Evolutionary conservation across 441 rosid species (phyloP).

Genomic region (Mallotus japonicus): DNA sequence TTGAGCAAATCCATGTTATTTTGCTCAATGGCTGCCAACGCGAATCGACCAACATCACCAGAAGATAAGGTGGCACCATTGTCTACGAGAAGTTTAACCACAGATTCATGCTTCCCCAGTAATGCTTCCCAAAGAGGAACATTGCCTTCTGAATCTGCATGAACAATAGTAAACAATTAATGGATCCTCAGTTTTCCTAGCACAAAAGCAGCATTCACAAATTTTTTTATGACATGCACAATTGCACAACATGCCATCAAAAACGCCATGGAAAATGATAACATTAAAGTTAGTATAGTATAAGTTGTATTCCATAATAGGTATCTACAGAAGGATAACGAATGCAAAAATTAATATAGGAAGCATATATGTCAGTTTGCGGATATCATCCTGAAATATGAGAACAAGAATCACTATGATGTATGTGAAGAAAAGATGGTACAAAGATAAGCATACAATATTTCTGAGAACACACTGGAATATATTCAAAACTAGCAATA

Average conservation of each 20-base stretch:
- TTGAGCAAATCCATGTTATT: conserved; percentile 60
- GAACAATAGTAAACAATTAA: neutral
- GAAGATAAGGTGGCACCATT: conserved; percentile 60
- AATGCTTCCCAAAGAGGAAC: conserved; percentile 93
- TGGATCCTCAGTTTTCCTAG: neutral
- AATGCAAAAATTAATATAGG: neutral
- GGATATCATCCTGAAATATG: neutral
- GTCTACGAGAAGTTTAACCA: conserved; percentile 51
- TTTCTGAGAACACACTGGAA: neutral
- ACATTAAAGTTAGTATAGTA: neutral
- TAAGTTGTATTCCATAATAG: neutral
- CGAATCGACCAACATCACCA: conserved; percentile 56
- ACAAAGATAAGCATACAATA: neutral
- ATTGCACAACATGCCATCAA: neutral
- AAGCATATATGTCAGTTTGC: neutral
- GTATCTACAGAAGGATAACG: neutral
- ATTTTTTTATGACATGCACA: neutral
- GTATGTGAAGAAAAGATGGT: neutral
- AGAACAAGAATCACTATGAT: neutral
- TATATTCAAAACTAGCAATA: neutral
- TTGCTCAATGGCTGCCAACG: conserved; percentile 57
- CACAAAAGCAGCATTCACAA: neutral
- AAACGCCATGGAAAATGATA: neutral
- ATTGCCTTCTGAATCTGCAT: conserved; percentile 77
- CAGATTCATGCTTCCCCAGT: conserved; percentile 52